Conservation (phyloP, 2,329 filamentous ascomycete species). For the Tetracladium maxilliforme region DNA sequence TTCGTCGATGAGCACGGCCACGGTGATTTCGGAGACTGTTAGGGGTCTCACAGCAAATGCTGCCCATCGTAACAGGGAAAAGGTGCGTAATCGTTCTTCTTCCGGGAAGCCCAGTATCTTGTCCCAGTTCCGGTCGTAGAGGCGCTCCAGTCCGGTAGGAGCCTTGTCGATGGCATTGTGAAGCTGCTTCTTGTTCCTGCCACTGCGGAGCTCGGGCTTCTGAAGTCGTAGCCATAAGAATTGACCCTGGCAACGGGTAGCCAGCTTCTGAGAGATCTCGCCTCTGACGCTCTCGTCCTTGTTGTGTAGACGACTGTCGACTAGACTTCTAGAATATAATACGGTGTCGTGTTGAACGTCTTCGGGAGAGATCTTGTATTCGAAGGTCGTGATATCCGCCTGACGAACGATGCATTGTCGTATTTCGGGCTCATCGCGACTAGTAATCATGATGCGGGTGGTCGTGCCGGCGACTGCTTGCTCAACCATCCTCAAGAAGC, state of each 20-base stretch:
- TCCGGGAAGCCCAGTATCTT: slow-evolving; percentile 3
- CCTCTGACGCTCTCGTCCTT: slow-evolving; percentile 3
- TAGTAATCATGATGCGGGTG: slow-evolving; percentile 4
- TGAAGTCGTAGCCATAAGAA: slow-evolving; percentile 6
- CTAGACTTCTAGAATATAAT: slow-evolving; percentile 2
- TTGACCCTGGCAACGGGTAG: slow-evolving; percentile 5
- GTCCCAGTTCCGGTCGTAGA: slow-evolving; percentile 4
- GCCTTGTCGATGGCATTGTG: slow-evolving; percentile 2
- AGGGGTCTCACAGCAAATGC: slow-evolving; percentile 7
- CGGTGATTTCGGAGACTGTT: slow-evolving; percentile 6
- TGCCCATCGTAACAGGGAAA: slow-evolving; percentile 8
- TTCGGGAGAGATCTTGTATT: slow-evolving; percentile 3
- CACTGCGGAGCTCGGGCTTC: slow-evolving; percentile 2
- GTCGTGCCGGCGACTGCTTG: slow-evolving; percentile 2
- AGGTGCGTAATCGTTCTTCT: slow-evolving; percentile 3
- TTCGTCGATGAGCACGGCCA: slow-evolving; percentile 6
- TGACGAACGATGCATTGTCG: neutral
- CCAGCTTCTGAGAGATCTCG: slow-evolving; percentile 3
- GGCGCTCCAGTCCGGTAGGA: slow-evolving; percentile 3
- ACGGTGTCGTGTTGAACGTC: slow-evolving; percentile 2
- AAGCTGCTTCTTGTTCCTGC: slow-evolving; percentile 5
- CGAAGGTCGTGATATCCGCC: slow-evolving; percentile 2
- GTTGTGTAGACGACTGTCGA: slow-evolving; percentile 3
- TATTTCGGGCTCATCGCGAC: slow-evolving; percentile 4
- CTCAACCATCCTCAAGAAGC: slow-evolving; percentile 2